Conservation (phyloP, 768 basidiomycete genomes). For the Sutorius australiensis region DNA sequence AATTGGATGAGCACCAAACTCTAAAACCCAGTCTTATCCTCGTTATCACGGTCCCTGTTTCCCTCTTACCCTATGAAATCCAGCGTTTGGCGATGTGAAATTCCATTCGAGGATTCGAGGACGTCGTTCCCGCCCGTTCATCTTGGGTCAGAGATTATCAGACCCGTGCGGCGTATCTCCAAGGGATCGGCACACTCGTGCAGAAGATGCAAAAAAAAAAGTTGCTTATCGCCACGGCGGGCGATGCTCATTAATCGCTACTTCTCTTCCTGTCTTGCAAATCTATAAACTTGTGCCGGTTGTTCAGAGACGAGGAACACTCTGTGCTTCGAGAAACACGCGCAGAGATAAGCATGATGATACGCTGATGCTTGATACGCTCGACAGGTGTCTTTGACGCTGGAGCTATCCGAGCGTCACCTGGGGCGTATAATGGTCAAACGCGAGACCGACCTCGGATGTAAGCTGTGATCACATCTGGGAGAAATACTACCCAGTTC, state of each 20-base stretch:
- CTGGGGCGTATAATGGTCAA: not conserved
- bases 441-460: not conserved
- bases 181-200: not conserved
- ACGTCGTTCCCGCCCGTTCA: not conserved
- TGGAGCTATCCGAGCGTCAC: not conserved
- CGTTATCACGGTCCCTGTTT: not conserved
- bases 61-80: too few relatives aligned
- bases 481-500: not conserved
- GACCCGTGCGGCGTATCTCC: not conserved
- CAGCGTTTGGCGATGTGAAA: conserved; percentile 4
- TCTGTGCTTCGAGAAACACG: not conserved
- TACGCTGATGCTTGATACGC: conserved; percentile 1
- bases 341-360: not conserved
- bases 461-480: not conserved
- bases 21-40: not conserved
- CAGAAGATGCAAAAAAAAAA: not conserved
- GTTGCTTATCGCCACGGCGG: not conserved
- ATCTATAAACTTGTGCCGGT: not conserved
- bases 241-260: not conserved
- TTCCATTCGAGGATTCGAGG: not conserved
- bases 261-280: not conserved
- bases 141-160: not conserved
- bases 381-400: not conserved
- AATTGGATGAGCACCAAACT: not conserved
- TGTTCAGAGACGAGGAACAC: not conserved